Evolutionary conservation across 2,329 filamentous ascomycete species (phyloP), one percentile per base, ranked within the genome.

Genomic region (Fusarium sp.): DNA sequence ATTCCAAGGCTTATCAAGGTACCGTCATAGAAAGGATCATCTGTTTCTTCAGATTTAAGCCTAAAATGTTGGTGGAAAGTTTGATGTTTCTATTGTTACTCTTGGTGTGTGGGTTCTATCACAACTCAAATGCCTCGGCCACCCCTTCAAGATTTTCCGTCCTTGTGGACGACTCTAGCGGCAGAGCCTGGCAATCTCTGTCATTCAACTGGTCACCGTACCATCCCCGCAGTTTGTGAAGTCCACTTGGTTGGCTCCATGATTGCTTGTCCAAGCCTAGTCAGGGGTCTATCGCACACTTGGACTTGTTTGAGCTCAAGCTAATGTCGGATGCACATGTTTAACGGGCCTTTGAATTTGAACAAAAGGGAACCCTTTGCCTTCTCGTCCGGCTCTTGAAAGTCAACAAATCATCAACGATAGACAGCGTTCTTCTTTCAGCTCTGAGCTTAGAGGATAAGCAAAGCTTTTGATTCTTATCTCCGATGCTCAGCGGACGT

Each of bases 191-290:
- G 53, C 47, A 67, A 60, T 70, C 16, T 42, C 46, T 64, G 54
- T 33, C 46, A 56, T 72, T 65, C 67, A 73, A 74, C 73, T 78
- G 76, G 76, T 65, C 76, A 78, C 76, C 75, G 76, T 57, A 62
- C 53, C 53, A 62, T 65, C 73, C 72, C 76, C 69, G 67, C 72
- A 74, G 72, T 74, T 65, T 61, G 57, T 66, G 60, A 65, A 70
- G 64, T 58, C 73, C 76, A 78, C 75, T 73, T 75, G 60, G 60
- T 61, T 60, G 62, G 63, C 56, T 62, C 71, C 63, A 67, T 67
- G 67, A 76, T 66, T 74, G 73, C 76, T 78, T 73, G 69, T 74
- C 61, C 59, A 73, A 68, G 71, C 63, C 75, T 78, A 78, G 75
- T 77, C 76, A 78, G 76, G 76, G 76, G 76, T 69, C 73, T 76